Conservation (phyloP, 2,329 filamentous ascomycete genomes). For the Talaromyces sp. region DNA sequence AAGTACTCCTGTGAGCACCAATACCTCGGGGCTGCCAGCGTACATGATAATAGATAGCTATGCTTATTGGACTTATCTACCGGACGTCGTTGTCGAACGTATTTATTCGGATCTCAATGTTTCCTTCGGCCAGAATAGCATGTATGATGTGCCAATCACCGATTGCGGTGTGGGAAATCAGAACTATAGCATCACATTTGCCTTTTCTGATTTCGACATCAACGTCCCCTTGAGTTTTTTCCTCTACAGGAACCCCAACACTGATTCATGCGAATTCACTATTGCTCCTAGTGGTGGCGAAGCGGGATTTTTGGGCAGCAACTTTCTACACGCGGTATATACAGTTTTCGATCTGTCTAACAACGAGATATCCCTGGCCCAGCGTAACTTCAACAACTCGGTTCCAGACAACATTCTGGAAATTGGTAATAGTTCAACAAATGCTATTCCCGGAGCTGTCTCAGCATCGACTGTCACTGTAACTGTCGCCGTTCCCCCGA, state of each 20-base stretch:
- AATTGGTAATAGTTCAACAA: background rate
- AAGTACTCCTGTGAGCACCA: background rate
- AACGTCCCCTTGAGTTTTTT: background rate
- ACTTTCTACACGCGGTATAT: conserved; percentile 68
- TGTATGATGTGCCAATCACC: background rate
- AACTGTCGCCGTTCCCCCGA: background rate
- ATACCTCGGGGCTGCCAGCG: background rate
- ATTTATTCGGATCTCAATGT: background rate
- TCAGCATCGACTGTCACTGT: background rate
- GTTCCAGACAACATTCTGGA: background rate
- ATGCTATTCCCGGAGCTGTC: background rate
- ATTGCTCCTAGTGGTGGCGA: background rate
- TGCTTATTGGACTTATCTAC: background rate
- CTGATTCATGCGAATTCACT: background rate
- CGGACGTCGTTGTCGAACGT: background rate
- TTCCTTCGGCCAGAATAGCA: background rate
- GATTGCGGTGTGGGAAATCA: background rate
- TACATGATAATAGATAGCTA: background rate
- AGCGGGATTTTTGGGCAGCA: conserved; percentile 62
- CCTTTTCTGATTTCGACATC: background rate
- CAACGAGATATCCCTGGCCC: conserved; percentile 65
- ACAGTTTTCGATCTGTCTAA: conserved; percentile 69
- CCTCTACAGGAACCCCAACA: background rate
- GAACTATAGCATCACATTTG: background rate
- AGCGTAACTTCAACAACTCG: conserved; percentile 57